phyloP scores from a whole-genome alignment of 768 basidiomycete genomes.

The Cyclocybe cylindracea region DNA sequence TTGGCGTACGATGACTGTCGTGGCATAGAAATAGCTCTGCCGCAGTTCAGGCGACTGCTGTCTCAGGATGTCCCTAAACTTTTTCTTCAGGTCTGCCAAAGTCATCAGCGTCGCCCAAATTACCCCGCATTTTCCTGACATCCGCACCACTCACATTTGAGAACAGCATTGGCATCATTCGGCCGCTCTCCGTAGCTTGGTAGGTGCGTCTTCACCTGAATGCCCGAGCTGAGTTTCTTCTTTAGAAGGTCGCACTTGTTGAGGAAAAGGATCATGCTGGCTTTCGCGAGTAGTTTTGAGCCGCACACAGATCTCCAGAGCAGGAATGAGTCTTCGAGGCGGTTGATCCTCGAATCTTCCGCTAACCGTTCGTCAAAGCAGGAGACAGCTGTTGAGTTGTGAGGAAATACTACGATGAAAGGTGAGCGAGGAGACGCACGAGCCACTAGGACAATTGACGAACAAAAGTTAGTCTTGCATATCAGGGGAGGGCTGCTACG shows the following conservation, averaged over 20 bases:
- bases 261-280: slow-evolving; percentile 70
- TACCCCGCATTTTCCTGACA: not conserved
- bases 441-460: slow-evolving; percentile 40
- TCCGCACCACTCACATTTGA: slow-evolving; percentile 50
- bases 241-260: slow-evolving; percentile 74
- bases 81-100: slow-evolving; percentile 39
- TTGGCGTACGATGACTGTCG: slow-evolving; percentile 56
- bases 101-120: no score
- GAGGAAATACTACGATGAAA: slow-evolving; percentile 21
- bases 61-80: slow-evolving; percentile 54
- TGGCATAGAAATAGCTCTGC: slow-evolving; percentile 57
- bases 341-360: slow-evolving; percentile 65
- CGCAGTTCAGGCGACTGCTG: slow-evolving; percentile 51
- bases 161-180: slow-evolving; percentile 55
- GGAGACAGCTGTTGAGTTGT: slow-evolving; percentile 34
- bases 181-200: slow-evolving; percentile 62
- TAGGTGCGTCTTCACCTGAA: slow-evolving; percentile 52
- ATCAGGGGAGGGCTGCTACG: slow-evolving; percentile 31
- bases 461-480: slow-evolving; percentile 1
- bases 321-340: slow-evolving; percentile 71
- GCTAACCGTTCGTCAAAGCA: slow-evolving; percentile 46
- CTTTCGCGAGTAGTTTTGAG: slow-evolving; percentile 56
- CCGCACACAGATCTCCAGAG: slow-evolving; percentile 68
- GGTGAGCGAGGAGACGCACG: slow-evolving; percentile 46
- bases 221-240: slow-evolving; percentile 45